Evolutionary conservation across 805 yeast species (phyloP), one percentile per base, ranked within the genome.

Genomic region (Starmerella kuoi): DNA sequence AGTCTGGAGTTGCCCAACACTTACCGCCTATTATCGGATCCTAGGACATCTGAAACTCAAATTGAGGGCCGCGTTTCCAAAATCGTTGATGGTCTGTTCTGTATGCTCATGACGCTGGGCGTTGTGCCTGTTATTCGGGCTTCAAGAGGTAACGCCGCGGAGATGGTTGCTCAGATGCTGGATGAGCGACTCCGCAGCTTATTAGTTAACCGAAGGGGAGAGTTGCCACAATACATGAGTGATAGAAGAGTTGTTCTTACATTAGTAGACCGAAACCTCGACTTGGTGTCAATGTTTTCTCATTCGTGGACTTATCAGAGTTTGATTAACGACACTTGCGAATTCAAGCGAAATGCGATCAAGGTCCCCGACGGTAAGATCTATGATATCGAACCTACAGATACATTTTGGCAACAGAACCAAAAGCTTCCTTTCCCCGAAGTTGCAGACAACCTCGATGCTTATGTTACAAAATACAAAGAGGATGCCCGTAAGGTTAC

Each of bases 261-360:
- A 25, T 61, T 91, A 31, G 63, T 91, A 35, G 99, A 91, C 62
- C 72, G 99, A 61, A 83, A 80, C 57, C 69, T 91, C 45, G 97
- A 91, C 62, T 68, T 91, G 47, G 79, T 91, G 2, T 79, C 94
- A 14, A 88, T 91, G 96, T 78, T 91, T 61, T 74, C 88, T 1
- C 99, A 91, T 63, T 84, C 96, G 11, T 88, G 97, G 96, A 87
- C 93, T 38, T 91, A 91, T 60, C 95, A 88, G 65, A 86, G 95
- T 55, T 77, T 91, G 74, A 91, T 91, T 17, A 82, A 87, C 55
- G 99, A 91, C 59, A 91, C 86, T 4, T 84, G 91, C 59, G 72
- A 74, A 40, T 68, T 91, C 54, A 73, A 77, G 50, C 73, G 94
- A 57, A 87, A 88, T 59, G 79, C 95, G 20, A 80, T 88, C 46